phyloP scores from a whole-genome alignment of 768 basidiomycete species.

The Amanita phalloides region DNA sequence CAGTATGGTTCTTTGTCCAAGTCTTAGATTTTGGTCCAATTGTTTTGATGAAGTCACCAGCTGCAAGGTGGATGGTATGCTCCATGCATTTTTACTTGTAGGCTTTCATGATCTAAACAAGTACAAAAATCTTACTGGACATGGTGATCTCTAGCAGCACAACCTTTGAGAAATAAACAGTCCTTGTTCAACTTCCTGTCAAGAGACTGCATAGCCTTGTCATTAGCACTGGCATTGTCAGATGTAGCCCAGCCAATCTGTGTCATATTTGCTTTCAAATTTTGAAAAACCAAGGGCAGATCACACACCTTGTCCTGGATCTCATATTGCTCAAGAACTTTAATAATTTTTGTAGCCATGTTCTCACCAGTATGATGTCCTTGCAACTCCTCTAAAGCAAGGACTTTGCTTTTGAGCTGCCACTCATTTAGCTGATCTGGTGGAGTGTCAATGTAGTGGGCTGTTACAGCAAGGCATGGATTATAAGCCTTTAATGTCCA shows the following conservation, averaged over 20 bases:
- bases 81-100: slow-evolving; percentile 20
- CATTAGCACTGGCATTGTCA: slow-evolving; percentile 19
- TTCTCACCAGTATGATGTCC: slow-evolving; percentile 12
- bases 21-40: slow-evolving; percentile 11
- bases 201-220: slow-evolving; percentile 13
- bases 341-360: slow-evolving; percentile 8
- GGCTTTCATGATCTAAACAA: not conserved
- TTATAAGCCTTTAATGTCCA: slow-evolving; percentile 8
- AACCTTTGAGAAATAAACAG: slow-evolving; percentile 5
- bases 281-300: not conserved
- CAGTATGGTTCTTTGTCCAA: slow-evolving; percentile 4
- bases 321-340: slow-evolving; percentile 11
- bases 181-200: slow-evolving; percentile 7
- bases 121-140: slow-evolving; percentile 10
- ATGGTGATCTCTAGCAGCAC: slow-evolving; percentile 13
- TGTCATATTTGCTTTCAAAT: not conserved
- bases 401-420: slow-evolving; percentile 1
- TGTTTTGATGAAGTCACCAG: slow-evolving; percentile 16
- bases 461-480: slow-evolving; percentile 9
- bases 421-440: not conserved
- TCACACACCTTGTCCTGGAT: slow-evolving; percentile 14
- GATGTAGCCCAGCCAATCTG: slow-evolving; percentile 21
- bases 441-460: slow-evolving; percentile 5
- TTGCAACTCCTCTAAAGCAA: slow-evolving; percentile 8
- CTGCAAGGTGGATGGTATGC: slow-evolving; percentile 18